Evolutionary conservation across 306 rosid species (phyloP).

Genomic region (Glycine tomentella): DNA sequence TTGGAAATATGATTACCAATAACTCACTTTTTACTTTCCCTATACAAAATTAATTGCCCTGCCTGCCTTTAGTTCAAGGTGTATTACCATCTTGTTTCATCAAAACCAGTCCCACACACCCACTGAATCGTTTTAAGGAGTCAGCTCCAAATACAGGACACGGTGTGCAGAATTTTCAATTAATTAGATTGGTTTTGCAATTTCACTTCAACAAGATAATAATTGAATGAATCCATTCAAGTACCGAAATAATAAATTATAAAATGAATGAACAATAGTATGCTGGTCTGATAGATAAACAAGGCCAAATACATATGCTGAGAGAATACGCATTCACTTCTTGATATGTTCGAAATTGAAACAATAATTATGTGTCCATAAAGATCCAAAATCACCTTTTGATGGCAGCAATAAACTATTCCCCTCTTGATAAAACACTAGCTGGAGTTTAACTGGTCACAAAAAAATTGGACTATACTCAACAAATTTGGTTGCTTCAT

Average conservation of each 20-base stretch:
- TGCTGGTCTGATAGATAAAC: constrained; percentile 12
- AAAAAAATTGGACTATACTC: constrained; percentile 14
- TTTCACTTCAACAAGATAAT: not conserved
- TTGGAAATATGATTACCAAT: not conserved
- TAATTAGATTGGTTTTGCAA: constrained; percentile 6
- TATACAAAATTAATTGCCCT: not conserved
- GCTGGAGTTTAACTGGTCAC: constrained; percentile 7
- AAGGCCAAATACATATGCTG: constrained; percentile 14
- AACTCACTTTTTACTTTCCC: not conserved
- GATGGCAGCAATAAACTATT: constrained; percentile 19
- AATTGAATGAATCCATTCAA: constrained; percentile 20
- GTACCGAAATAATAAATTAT: not conserved
- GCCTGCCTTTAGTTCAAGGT: not conserved
- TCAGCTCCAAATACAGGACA: too few relatives aligned
- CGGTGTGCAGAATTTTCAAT: not conserved
- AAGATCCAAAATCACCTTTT: constrained; percentile 11
- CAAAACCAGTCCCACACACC: too few relatives aligned
- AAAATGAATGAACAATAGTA: not conserved
- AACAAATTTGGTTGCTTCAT: constrained; percentile 40
- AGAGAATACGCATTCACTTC: constrained; percentile 33
- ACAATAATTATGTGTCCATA: not conserved
- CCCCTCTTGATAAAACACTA: constrained; percentile 27
- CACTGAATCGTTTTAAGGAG: too few relatives aligned
- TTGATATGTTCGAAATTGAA: constrained; percentile 4
- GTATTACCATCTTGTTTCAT: not conserved